phyloP scores from a whole-genome alignment of 495 filamentous ascomycete genomes.

The Elasticomyces elasticus region DNA sequence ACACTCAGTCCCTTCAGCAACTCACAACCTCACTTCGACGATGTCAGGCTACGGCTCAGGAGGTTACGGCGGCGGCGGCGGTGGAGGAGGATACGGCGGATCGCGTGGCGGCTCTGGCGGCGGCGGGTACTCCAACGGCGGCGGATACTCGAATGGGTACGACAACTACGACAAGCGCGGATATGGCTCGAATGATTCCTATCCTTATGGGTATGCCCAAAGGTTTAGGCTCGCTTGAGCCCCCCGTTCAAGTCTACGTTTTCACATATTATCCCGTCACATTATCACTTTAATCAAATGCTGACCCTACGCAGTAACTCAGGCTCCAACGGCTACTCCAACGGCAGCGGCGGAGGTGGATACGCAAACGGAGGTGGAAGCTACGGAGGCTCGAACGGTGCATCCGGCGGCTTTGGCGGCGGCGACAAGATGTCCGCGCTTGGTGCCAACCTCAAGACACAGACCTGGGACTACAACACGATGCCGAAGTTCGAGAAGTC shows the following conservation, averaged over 20 bases:
- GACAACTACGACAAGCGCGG: constrained; percentile 16
- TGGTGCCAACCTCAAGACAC: constrained; percentile 72
- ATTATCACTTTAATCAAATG: not conserved
- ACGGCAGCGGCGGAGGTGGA: constrained; percentile 39
- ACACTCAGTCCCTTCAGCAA: not conserved
- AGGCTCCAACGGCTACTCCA: constrained; percentile 40
- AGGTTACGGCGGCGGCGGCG: constrained; percentile 2
- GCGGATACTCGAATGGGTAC: constrained; percentile 38
- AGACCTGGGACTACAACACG: constrained; percentile 67
- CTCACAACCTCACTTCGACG: not conserved
- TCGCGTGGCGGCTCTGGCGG: constrained; percentile 34
- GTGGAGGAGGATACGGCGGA: constrained; percentile 51
- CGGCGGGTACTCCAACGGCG: constrained; percentile 36
- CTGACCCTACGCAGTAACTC: constrained; percentile 31
- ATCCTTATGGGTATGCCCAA: constrained; percentile 35
- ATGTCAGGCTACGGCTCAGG: not conserved
- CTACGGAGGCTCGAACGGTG: constrained; percentile 29
- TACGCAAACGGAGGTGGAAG: constrained; percentile 27
- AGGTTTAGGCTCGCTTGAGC: constrained; percentile 17
- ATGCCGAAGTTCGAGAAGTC: constrained; percentile 97
- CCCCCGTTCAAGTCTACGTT: constrained; percentile 14
- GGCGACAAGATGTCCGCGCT: constrained; percentile 88
- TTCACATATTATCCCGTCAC: not conserved
- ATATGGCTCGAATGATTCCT: constrained; percentile 20
- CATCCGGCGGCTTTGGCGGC: constrained; percentile 35